Conservation (phyloP, 1,284 basidiomycete species). For the Violaceomyces palustris region DNA sequence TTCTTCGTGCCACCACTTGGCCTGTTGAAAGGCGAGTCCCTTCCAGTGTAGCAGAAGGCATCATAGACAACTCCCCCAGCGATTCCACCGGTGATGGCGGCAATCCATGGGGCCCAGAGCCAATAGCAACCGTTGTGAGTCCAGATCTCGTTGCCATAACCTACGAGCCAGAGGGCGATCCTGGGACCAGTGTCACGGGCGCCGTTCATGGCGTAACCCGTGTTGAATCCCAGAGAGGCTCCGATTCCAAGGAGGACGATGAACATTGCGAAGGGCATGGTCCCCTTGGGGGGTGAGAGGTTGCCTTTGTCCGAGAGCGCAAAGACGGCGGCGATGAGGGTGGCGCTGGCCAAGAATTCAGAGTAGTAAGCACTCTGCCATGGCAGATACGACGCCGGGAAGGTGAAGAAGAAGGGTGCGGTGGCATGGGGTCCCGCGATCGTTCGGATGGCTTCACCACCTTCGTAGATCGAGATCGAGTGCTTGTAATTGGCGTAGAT, state of each 20-base stretch:
- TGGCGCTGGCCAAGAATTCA: slow-evolving; percentile 36
- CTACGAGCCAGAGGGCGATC: slow-evolving; percentile 61
- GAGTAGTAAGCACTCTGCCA: slow-evolving; percentile 16
- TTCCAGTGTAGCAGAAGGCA: slow-evolving; percentile 50
- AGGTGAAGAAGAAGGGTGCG: slow-evolving; percentile 67
- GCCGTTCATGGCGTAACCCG: slow-evolving; percentile 63
- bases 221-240: slow-evolving; percentile 61
- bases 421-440: slow-evolving; percentile 58
- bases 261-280: slow-evolving; percentile 61
- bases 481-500: slow-evolving; percentile 72
- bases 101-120: slow-evolving; percentile 63
- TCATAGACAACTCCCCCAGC: slow-evolving; percentile 52
- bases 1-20: slow-evolving; percentile 5
- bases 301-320: slow-evolving; percentile 52
- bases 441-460: slow-evolving; percentile 62
- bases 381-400: slow-evolving; percentile 53
- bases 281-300: slow-evolving; percentile 57
- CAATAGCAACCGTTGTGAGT: slow-evolving; percentile 64
- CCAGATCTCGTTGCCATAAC: slow-evolving; percentile 59
- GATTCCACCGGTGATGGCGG: slow-evolving; percentile 45
- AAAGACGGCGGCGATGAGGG: slow-evolving; percentile 37
- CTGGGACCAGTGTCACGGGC: slow-evolving; percentile 65
- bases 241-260: slow-evolving; percentile 61
- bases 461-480: slow-evolving; percentile 68
- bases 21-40: slow-evolving; percentile 47